Percentiles rank a stretch among this genome's conserved stretches.
Evolutionary conservation across 1,139 yeast species (phyloP).

Genomic region (Spathaspora sp.): DNA sequence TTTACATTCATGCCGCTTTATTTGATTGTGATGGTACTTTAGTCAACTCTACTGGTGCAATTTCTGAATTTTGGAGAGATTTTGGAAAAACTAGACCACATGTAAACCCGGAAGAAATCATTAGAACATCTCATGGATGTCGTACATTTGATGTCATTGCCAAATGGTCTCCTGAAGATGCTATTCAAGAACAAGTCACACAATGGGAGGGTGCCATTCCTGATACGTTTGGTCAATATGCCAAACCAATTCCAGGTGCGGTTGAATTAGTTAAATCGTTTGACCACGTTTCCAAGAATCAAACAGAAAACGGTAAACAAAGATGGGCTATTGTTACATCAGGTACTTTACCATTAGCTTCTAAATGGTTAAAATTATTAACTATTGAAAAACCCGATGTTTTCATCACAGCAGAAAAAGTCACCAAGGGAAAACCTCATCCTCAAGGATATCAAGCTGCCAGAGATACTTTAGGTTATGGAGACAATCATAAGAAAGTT

Average conservation of each 20-base stretch:
- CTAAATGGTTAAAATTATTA: conserved; percentile 73
- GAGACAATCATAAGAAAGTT: conserved; percentile 45
- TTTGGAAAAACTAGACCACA: conserved; percentile 69
- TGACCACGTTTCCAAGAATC: conserved; percentile 36
- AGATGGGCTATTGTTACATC: conserved; percentile 86
- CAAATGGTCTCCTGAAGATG: conserved; percentile 74
- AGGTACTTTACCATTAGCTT: conserved; percentile 75
- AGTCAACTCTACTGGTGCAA: conserved; percentile 79
- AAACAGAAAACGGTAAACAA: conserved; percentile 46
- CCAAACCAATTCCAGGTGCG: conserved; percentile 76
- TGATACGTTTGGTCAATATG: conserved; percentile 66
- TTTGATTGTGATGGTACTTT: conserved; percentile 88
- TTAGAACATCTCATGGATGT: conserved; percentile 78
- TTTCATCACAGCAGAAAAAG: conserved; percentile 80
- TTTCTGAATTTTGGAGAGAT: conserved; percentile 78
- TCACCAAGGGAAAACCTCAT: conserved; percentile 75
- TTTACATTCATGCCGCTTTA: conserved; percentile 51
- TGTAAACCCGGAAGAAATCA: conserved; percentile 68
- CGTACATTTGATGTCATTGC: conserved; percentile 78
- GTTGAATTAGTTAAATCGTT: conserved; percentile 59
- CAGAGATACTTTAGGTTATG: conserved; percentile 57
- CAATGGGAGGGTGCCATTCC: conserved; percentile 72
- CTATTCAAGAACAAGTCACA: conserved; percentile 63
- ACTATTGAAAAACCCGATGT: conserved; percentile 63
- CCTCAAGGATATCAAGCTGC: conserved; percentile 79